Evolutionary conservation across 106 monocot species (phyloP).

Genomic region (Dioscorea dumetorum): DNA sequence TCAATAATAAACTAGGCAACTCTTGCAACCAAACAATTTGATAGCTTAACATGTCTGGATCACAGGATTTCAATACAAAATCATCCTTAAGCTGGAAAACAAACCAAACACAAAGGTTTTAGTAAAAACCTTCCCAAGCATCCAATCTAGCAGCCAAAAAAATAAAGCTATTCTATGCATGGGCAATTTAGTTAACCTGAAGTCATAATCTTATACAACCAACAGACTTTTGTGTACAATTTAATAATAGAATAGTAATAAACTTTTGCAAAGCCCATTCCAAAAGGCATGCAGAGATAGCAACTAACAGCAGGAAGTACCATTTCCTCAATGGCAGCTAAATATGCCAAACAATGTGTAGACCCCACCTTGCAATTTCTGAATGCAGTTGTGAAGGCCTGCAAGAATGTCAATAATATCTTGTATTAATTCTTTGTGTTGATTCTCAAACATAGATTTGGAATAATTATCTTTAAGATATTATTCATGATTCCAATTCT

Average conservation of each 20-base stretch:
- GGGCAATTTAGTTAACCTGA: background rate
- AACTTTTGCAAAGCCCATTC: background rate
- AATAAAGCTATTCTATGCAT: background rate
- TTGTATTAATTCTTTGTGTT: background rate
- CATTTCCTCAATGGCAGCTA: slow-evolving; percentile 59
- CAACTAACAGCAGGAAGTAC: slow-evolving; percentile 47
- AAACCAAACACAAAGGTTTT: background rate
- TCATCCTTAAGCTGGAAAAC: slow-evolving; percentile 14
- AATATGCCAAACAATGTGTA: slow-evolving; percentile 43
- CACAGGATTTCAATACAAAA: background rate
- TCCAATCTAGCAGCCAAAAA: background rate
- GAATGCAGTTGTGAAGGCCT: slow-evolving; percentile 79
- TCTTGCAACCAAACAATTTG: slow-evolving; percentile 53
- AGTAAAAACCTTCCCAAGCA: too few species aligned
- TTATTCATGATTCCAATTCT: too few species aligned
- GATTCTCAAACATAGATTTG: background rate
- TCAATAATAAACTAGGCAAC: slow-evolving; percentile 39
- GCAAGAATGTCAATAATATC: slow-evolving; percentile 9
- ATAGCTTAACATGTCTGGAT: slow-evolving; percentile 21
- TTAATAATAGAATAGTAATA: too few species aligned
- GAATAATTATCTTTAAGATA: too few species aligned
- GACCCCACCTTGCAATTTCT: slow-evolving; percentile 63
- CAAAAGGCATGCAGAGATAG: background rate
- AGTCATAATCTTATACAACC: background rate
- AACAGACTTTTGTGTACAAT: too few species aligned